Percentiles rank a stretch among this genome's conserved stretches.
Conservation (phyloP, 1,284 basidiomycete species). For the Cryptococcus wingfieldii region DNA sequence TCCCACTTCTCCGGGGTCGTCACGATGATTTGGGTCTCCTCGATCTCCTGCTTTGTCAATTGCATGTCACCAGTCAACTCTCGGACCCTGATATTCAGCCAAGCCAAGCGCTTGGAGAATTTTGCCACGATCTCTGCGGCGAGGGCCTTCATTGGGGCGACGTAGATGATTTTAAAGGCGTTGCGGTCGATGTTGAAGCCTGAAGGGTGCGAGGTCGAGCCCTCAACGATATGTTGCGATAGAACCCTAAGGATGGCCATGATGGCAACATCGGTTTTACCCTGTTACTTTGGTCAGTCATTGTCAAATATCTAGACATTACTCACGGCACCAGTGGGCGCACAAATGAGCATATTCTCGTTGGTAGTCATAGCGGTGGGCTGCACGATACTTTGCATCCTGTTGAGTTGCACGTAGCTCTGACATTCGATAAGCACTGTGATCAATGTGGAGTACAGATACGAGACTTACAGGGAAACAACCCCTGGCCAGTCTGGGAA, state of each 20-base stretch:
- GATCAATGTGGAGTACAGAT: background rate
- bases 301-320: background rate
- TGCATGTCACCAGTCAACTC: constrained; percentile 99
- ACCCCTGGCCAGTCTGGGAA: constrained; percentile 74
- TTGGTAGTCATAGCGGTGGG: constrained; percentile 90
- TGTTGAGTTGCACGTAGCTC: constrained; percentile 84
- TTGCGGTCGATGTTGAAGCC: constrained; percentile 62
- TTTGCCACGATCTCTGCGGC: constrained; percentile 95
- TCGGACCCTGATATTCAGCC: constrained; percentile 81
- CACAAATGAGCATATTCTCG: constrained; percentile 95
- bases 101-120: constrained; percentile 80
- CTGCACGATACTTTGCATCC: constrained; percentile 94
- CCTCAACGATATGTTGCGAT: constrained; percentile 61
- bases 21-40: constrained; percentile 95
- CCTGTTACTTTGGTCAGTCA: constrained; percentile 53
- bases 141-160: constrained; percentile 98
- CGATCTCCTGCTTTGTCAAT: constrained; percentile 87
- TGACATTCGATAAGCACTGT: constrained; percentile 39
- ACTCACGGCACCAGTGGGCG: constrained; percentile 88
- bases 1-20: constrained; percentile 99
- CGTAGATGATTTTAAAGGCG: constrained; percentile 95
- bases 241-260: constrained; percentile 86
- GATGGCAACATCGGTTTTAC: constrained; percentile 99
- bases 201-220: constrained; percentile 42
- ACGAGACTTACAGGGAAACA: constrained; percentile 71